Percentiles rank a stretch among this genome's conserved stretches.
Conservation (phyloP, 2,329 filamentous ascomycete species). For the Ascochyta koolunga region DNA sequence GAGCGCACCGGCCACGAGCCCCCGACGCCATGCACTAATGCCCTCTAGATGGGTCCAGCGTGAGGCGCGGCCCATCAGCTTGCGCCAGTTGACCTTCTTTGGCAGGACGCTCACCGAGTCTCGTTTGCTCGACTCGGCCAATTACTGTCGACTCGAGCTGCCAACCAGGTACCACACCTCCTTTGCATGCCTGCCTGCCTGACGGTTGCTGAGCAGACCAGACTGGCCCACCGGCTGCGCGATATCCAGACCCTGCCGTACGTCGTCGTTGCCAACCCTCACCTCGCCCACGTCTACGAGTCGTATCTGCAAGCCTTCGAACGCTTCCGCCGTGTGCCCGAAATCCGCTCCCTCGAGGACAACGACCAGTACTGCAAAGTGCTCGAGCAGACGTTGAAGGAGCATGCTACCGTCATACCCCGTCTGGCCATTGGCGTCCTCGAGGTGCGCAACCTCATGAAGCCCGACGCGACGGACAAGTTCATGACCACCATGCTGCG, state of each 20-base stretch:
- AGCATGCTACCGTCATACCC: constrained; percentile 92
- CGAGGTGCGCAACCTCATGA: constrained; percentile 84
- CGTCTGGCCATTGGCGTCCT: constrained; percentile 93
- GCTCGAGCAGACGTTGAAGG: constrained; percentile 78
- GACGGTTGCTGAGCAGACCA: constrained; percentile 46
- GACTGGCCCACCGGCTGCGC: constrained; percentile 89
- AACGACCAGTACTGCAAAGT: constrained; percentile 87
- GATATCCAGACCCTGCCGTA: constrained; percentile 98
- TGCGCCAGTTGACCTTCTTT: constrained; percentile 97
- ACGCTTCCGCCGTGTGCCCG: constrained; percentile 79
- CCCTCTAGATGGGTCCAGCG: constrained; percentile 81
- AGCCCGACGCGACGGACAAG: constrained; percentile 79
- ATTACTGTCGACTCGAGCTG: constrained; percentile 95
- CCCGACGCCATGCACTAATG: constrained; percentile 11
- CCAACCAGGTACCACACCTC: constrained; percentile 69
- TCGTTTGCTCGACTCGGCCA: constrained; percentile 89
- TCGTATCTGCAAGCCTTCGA: constrained; percentile 98
- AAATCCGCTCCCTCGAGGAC: constrained; percentile 84
- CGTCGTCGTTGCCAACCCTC: constrained; percentile 91
- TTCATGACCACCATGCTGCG: constrained; percentile 95
- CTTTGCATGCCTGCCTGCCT: background rate
- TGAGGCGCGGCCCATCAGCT: constrained; percentile 91
- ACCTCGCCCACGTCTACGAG: constrained; percentile 94
- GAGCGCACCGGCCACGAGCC: background rate
- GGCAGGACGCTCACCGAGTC: constrained; percentile 90